Evolutionary conservation across 2,329 filamentous ascomycete species (phyloP).

Genomic region (Microcyclospora pomicola): DNA sequence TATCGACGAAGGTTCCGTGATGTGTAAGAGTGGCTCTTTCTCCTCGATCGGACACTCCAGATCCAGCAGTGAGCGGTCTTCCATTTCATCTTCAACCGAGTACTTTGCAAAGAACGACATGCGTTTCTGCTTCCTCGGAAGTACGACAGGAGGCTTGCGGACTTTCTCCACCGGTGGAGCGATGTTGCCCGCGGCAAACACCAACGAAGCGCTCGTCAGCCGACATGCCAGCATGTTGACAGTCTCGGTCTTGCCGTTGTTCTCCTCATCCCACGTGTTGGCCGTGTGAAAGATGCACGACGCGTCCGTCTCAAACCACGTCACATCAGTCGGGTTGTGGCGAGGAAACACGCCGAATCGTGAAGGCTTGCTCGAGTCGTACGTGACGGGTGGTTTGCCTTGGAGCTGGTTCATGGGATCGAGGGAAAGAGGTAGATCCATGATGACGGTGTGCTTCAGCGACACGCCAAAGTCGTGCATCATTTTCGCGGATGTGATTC

Average conservation of each 20-base stretch:
- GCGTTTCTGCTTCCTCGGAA: slow-evolving; percentile 15
- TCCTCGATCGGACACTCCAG: slow-evolving; percentile 17
- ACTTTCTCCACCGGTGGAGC: slow-evolving; percentile 29
- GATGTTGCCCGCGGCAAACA: slow-evolving; percentile 53
- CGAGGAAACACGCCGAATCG: slow-evolving; percentile 57
- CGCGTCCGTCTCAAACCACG: slow-evolving; percentile 54
- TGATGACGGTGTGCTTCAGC: slow-evolving; percentile 46
- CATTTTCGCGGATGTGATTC: slow-evolving; percentile 51
- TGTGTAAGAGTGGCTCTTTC: slow-evolving; percentile 13
- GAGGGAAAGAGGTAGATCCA: slow-evolving; percentile 54
- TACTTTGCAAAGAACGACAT: slow-evolving; percentile 36
- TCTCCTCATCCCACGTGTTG: slow-evolving; percentile 48
- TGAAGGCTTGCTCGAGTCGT: slow-evolving; percentile 42
- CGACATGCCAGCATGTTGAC: slow-evolving; percentile 55
- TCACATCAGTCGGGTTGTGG: slow-evolving; percentile 40
- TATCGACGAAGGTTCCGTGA: background rate
- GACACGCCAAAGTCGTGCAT: slow-evolving; percentile 68
- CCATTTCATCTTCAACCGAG: slow-evolving; percentile 21
- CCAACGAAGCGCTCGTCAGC: slow-evolving; percentile 49
- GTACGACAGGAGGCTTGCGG: background rate
- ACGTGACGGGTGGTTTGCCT: slow-evolving; percentile 44
- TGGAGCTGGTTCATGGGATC: slow-evolving; percentile 47
- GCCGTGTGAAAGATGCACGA: slow-evolving; percentile 62
- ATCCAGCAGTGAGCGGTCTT: slow-evolving; percentile 12
- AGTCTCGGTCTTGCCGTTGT: slow-evolving; percentile 22